Conservation (phyloP, 257 asterid species). For the Fraxinus cuspidata region DNA sequence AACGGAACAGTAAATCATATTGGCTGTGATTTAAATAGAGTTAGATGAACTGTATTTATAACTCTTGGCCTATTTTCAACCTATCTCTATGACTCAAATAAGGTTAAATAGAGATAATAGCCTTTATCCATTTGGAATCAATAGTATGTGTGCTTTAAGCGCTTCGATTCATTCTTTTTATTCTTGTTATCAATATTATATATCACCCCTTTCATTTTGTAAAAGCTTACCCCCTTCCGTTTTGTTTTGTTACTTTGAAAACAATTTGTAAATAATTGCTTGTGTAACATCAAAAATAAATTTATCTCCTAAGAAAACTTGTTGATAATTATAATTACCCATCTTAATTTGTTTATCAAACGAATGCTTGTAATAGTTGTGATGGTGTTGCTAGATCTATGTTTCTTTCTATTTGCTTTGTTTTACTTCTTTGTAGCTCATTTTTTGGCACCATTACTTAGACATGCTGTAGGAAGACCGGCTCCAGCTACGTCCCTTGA, state of each 20-base stretch:
- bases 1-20: not conserved
- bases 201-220: not conserved
- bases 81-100: not conserved
- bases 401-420: conserved; percentile 6
- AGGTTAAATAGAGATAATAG: not conserved
- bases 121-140: too few species aligned
- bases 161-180: not conserved
- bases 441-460: conserved; percentile 40
- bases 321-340: not conserved
- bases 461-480: conserved; percentile 90
- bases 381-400: conserved; percentile 8
- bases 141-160: not conserved
- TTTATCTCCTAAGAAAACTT: not conserved
- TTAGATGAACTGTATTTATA: not conserved
- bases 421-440: conserved; percentile 28
- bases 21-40: not conserved
- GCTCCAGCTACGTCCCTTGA: conserved; percentile 70
- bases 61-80: too few species aligned
- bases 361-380: not conserved
- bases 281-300: not conserved
- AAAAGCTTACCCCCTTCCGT: too few species aligned
- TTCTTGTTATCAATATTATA: not conserved
- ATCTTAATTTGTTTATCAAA: not conserved
- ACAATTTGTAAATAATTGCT: not conserved
- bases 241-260: not conserved